Evolutionary conservation across 345 rosid genomes (phyloP).

Genomic region (Bruguiera gymnorhiza): DNA sequence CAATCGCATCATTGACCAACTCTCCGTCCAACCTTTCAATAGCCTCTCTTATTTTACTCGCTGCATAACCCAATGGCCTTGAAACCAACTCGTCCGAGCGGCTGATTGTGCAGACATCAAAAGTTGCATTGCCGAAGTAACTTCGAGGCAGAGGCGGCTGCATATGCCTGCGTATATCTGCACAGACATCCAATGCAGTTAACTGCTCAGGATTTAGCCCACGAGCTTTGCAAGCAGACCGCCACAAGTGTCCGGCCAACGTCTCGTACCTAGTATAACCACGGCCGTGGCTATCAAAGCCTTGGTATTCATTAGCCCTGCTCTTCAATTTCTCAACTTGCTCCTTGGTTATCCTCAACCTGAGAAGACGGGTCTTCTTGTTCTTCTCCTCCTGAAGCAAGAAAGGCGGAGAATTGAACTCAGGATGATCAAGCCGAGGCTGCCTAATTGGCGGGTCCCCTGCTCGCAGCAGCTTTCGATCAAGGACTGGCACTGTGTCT

Average conservation of each 20-base stretch:
- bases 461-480: not conserved
- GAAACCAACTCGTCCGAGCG: conserved; percentile 35
- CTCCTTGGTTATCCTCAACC: conserved; percentile 38
- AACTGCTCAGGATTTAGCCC: conserved; percentile 37
- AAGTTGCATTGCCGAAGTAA: conserved; percentile 39
- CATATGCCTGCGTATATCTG: conserved; percentile 39
- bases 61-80: conserved; percentile 42
- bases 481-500: not conserved
- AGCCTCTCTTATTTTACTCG: conserved; percentile 40
- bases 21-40: conserved; percentile 36
- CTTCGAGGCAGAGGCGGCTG: conserved; percentile 34
- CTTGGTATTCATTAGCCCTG: conserved; percentile 30
- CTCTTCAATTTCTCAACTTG: conserved; percentile 44
- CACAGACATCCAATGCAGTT: conserved; percentile 41
- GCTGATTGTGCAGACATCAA: conserved; percentile 40
- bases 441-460: not conserved
- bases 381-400: conserved; percentile 46
- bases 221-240: conserved; percentile 36
- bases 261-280: conserved; percentile 44
- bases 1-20: conserved; percentile 35
- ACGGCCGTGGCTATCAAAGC: not conserved
- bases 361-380: conserved; percentile 40
- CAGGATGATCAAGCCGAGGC: not conserved
- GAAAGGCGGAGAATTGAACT: conserved; percentile 28
- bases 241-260: conserved; percentile 34